Base-by-base conservation (phyloP, 2,329 filamentous ascomycete genomes). In the Cladobotryum mycophilum region DNA sequence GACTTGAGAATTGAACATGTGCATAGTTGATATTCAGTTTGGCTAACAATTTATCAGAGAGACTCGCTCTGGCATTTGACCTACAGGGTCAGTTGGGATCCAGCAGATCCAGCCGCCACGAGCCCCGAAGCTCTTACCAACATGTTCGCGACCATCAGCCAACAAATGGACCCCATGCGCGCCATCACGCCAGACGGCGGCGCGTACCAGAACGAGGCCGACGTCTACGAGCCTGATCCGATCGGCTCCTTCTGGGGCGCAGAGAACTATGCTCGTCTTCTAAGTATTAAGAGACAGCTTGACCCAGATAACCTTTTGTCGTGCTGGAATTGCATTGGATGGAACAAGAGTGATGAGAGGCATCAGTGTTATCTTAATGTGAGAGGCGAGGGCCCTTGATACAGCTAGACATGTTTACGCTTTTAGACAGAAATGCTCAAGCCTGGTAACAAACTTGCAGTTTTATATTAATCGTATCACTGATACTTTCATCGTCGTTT, bases 201-300 rank as follows among this genome's bases (percentile, higher is more conserved):
- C n/a, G 53, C 57, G 1, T 61, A 67, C 43, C 53, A 59, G 33
- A 66, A 64, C 17, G 64, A 67, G 54, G 64, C 58, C 3, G 57
- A 64, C 36, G 56, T 61, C 17, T 57, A 56, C 40, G 59, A 64
- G 45, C 57, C 57, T 1, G 59, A 64, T 12, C 63, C 58, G 22
- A 54, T 58, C 4, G 41, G 56, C 30, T 54, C 57, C 2, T 67
- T 64, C 43, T 57, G 53, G 45, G 56, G 56, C 6, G 20, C 30
- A 11, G 15, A 42, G 22, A 74, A 74, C 52, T 76, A 76, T 50
- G 53, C 58, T 1, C 53, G 51, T 2, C 56, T 76, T 18, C 45
- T 68, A 17, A 40, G 38, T 2, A 65, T 80, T 38, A 81, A 81
- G 69, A 57, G 66, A 30, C 69, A 66, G 56, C 76, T 72, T 55